These are phyloP conservation scores for Mucor piriformis DNA, from an alignment of 371 early-diverging fungal species.

Conservation along the genomic window DNA sequence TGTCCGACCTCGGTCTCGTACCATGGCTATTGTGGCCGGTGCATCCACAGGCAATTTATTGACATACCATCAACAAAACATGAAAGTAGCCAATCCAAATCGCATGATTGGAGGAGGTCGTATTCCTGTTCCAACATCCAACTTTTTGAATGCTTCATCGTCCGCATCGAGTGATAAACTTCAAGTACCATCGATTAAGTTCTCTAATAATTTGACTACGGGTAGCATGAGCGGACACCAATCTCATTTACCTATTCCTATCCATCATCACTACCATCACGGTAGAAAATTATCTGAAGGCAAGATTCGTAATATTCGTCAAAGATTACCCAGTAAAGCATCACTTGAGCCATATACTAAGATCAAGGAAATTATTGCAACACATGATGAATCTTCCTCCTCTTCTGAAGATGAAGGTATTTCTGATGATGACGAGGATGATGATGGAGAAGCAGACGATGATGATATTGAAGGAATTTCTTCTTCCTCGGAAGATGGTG, in stretches of 20 bases:
- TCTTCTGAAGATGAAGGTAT: constrained; percentile 53
- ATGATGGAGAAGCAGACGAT: constrained; percentile 8
- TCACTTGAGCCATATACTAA: constrained; percentile 65
- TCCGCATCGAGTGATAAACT: not conserved
- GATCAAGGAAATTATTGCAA: constrained; percentile 53
- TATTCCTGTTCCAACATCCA: constrained; percentile 6
- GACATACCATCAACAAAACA: not conserved
- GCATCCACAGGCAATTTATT: not conserved
- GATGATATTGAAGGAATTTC: not conserved
- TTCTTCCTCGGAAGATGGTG: not conserved
- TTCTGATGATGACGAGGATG: constrained; percentile 38
- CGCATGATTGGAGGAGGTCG: constrained; percentile 1
- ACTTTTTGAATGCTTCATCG: not conserved
- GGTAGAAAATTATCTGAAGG: constrained; percentile 13
- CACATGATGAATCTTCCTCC: constrained; percentile 42
- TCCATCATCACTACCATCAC: constrained; percentile 10
- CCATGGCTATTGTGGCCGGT: constrained; percentile 14
- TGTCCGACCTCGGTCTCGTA: constrained; percentile 15
- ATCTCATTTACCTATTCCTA: constrained; percentile 27
- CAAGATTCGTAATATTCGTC: constrained; percentile 34
- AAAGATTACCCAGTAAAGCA: constrained; percentile 48
- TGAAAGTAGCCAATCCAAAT: not conserved
- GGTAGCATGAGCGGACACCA: not conserved
- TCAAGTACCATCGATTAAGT: not conserved
- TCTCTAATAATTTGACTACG: not conserved